Evolutionary conservation across 2,329 filamentous ascomycete genomes (phyloP).

Genomic region (Grosmannia huntii): DNA sequence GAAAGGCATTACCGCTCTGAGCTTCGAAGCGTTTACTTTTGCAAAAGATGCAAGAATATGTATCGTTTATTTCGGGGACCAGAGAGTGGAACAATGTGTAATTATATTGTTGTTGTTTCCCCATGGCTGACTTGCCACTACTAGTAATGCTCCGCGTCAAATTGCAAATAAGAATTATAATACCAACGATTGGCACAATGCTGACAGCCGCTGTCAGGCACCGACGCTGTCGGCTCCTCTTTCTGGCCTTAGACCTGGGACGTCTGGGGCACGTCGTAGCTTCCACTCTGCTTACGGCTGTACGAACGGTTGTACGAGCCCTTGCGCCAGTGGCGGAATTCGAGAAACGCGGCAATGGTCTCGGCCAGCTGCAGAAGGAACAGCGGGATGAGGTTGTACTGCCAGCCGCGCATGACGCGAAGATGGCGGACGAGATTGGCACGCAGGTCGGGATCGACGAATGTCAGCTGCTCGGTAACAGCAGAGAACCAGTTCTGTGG

Average conservation of each 20-base stretch:
- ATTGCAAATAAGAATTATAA: too few relatives aligned
- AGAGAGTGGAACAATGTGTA: too few relatives aligned
- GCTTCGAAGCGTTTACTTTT: too few relatives aligned
- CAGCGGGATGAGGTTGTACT: conserved; percentile 24
- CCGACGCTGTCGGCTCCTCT: neutral
- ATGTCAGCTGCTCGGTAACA: conserved; percentile 17
- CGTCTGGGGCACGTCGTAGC: neutral
- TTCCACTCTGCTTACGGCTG: neutral
- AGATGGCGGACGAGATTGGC: conserved; percentile 17
- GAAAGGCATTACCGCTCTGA: too few relatives aligned
- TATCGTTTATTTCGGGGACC: too few relatives aligned
- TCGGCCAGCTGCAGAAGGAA: conserved; percentile 12
- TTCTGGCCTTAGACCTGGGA: neutral
- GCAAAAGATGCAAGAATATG: too few relatives aligned
- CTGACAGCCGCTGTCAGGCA: too few relatives aligned
- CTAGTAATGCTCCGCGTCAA: too few relatives aligned
- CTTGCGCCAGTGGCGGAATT: conserved; percentile 4
- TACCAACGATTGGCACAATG: too few relatives aligned
- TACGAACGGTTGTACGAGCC: neutral
- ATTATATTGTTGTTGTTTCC: too few relatives aligned
- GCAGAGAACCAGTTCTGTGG: conserved; percentile 27
- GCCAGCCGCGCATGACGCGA: conserved; percentile 21
- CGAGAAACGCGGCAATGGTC: conserved; percentile 8
- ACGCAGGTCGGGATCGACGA: conserved; percentile 13
- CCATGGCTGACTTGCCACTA: too few relatives aligned